Conservation (phyloP, 805 yeast species). For the Kockiozyma suomiensis region DNA sequence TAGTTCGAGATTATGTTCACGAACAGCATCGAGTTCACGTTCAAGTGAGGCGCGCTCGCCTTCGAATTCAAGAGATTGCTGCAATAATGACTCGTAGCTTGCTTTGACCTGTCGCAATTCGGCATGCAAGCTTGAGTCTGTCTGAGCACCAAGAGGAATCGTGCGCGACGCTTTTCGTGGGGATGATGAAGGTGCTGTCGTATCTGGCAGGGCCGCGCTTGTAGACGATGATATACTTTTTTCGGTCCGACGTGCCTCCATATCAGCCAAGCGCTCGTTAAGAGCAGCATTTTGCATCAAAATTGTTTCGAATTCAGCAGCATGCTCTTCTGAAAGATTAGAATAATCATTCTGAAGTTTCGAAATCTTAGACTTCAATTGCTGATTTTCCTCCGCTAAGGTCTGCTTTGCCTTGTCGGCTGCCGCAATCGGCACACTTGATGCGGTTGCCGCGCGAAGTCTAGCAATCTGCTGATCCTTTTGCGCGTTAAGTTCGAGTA, state of each 20-base stretch:
- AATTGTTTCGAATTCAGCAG: constrained; percentile 24
- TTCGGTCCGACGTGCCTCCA: constrained; percentile 2
- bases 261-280: constrained; percentile 14
- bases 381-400: constrained; percentile 3
- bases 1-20: constrained; percentile 20
- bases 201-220: background rate
- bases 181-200: background rate
- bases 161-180: background rate
- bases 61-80: constrained; percentile 19
- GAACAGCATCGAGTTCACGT: constrained; percentile 15
- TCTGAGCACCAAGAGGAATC: no score
- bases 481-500: background rate
- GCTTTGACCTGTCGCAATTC: constrained; percentile 13
- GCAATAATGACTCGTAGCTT: constrained; percentile 18
- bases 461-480: constrained; percentile 4
- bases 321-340: constrained; percentile 22
- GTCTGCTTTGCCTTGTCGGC: constrained; percentile 1
- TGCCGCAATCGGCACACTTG: background rate
- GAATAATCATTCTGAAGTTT: constrained; percentile 6
- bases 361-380: constrained; percentile 2
- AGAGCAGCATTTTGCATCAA: constrained; percentile 28
- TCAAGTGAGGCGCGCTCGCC: constrained; percentile 17
- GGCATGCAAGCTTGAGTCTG: constrained; percentile 1
- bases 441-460: background rate
- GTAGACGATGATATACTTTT: background rate